Percentiles rank a stretch among this genome's conserved stretches.
Conservation (phyloP, 192 early-diverging fungal species). For the Funneliformis mosseae region DNA sequence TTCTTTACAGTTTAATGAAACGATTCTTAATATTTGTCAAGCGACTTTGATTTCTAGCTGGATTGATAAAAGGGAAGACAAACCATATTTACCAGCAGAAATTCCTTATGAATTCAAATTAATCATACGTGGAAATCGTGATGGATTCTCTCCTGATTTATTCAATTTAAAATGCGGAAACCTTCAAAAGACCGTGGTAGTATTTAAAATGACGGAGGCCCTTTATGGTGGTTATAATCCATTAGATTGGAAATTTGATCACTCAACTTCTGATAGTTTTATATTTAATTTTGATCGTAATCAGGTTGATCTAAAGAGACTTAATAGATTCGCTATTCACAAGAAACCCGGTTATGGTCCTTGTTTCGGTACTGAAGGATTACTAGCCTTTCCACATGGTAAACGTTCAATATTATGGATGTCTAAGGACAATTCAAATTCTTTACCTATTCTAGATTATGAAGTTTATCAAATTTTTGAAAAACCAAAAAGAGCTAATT, state of each 20-base stretch:
- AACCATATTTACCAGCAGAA: not conserved
- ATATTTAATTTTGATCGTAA: constrained; percentile 10
- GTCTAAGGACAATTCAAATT: constrained; percentile 10
- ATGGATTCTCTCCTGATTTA: constrained; percentile 15
- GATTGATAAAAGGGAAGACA: not conserved
- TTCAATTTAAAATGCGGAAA: not conserved
- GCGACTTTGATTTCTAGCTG: constrained; percentile 11
- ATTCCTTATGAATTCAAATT: constrained; percentile 24
- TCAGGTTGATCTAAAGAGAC: not conserved
- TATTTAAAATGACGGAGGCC: constrained; percentile 4
- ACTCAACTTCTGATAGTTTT: constrained; percentile 17
- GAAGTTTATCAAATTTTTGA: constrained; percentile 22
- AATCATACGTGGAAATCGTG: not conserved
- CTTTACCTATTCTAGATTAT: not conserved
- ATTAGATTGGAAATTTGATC: constrained; percentile 24
- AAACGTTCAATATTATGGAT: constrained; percentile 11
- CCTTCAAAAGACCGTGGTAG: not conserved
- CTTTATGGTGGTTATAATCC: constrained; percentile 28
- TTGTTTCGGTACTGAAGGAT: constrained; percentile 6
- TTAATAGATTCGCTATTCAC: constrained; percentile 7
- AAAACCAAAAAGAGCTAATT: constrained; percentile 2
- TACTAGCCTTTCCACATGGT: constrained; percentile 8
- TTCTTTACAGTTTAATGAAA: not conserved
- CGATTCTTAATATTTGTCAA: constrained; percentile 25
- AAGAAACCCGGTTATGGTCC: constrained; percentile 1